These are phyloP conservation scores for Simplicillium sp. DNA, from an alignment of 2,329 filamentous ascomycete species.

Conservation along the genomic window DNA sequence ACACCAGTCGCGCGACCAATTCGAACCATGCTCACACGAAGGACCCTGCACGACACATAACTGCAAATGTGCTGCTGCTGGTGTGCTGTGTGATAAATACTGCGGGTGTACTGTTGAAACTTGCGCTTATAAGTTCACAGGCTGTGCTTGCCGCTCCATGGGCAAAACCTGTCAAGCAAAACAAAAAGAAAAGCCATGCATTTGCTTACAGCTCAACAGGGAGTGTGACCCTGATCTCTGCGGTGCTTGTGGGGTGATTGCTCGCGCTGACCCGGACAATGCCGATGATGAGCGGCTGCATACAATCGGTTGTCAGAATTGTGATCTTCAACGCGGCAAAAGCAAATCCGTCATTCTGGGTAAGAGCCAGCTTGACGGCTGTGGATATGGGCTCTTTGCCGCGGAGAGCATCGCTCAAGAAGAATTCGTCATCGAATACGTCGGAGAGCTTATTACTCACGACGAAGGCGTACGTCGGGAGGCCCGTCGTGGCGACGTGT, in stretches of 20 bases:
- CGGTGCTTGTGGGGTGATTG: slow-evolving; percentile 56
- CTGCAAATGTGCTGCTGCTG: slow-evolving; percentile 54
- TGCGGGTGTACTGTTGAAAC: slow-evolving; percentile 53
- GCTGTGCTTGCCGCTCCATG: slow-evolving; percentile 51
- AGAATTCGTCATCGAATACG: slow-evolving; percentile 75
- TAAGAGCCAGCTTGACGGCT: slow-evolving; percentile 55
- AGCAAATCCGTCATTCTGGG: slow-evolving; percentile 60
- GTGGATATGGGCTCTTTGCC: slow-evolving; percentile 68
- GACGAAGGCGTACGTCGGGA: slow-evolving; percentile 62
- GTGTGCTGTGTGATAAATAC: slow-evolving; percentile 62
- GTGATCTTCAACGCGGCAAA: slow-evolving; percentile 57
- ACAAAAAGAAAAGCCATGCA: slow-evolving; percentile 52
- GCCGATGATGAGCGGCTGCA: slow-evolving; percentile 48
- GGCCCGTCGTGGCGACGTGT: slow-evolving; percentile 48
- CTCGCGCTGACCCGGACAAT: slow-evolving; percentile 61
- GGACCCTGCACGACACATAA: slow-evolving; percentile 52
- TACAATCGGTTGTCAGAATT: slow-evolving; percentile 59
- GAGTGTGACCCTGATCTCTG: slow-evolving; percentile 78
- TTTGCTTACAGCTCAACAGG: slow-evolving; percentile 61
- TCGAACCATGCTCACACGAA: slow-evolving; percentile 59
- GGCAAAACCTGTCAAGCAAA: slow-evolving; percentile 51
- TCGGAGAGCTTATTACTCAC: slow-evolving; percentile 64
- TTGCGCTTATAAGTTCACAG: slow-evolving; percentile 56
- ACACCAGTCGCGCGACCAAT: slow-evolving; percentile 45
- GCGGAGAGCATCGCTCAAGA: slow-evolving; percentile 57